A percentile compares a stretch with the other conserved stretches of the same genome.
Evolutionary conservation across 352 stramenopile genomes (phyloP).

Genomic region (Plasmopara muralis): DNA sequence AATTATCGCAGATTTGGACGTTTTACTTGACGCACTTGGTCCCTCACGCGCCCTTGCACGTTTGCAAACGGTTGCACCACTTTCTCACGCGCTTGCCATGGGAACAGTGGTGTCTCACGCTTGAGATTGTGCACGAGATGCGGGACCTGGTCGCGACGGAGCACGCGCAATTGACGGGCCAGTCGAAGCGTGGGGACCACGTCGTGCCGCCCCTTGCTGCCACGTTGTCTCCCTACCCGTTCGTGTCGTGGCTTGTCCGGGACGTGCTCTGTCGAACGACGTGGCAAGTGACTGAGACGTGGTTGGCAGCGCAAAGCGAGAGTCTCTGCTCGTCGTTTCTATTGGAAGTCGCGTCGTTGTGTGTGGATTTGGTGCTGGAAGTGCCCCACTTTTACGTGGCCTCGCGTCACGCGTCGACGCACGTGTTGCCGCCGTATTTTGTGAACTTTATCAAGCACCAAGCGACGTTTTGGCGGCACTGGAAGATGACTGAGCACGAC

Average conservation of each 20-base stretch:
- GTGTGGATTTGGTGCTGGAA: conserved; percentile 68
- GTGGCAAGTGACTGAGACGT: conserved; percentile 70
- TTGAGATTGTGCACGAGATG: conserved; percentile 83
- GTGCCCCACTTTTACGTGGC: conserved; percentile 60
- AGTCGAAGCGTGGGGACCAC: conserved; percentile 12
- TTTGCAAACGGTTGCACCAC: conserved; percentile 79
- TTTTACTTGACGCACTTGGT: conserved; percentile 75
- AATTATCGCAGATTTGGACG: conserved; percentile 73
- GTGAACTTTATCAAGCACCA: conserved; percentile 86
- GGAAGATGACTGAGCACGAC: conserved; percentile 56
- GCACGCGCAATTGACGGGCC: conserved; percentile 41
- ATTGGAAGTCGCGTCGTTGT: conserved; percentile 66
- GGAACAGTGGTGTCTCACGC: conserved; percentile 77
- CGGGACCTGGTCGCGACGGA: conserved; percentile 61
- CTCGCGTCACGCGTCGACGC: conserved; percentile 43
- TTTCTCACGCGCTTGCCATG: conserved; percentile 74
- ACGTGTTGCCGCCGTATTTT: conserved; percentile 76
- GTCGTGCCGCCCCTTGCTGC: conserved; percentile 21
- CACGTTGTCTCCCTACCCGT: conserved; percentile 60
- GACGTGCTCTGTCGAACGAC: conserved; percentile 75
- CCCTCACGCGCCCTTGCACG: conserved; percentile 59
- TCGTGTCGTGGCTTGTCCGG: conserved; percentile 79
- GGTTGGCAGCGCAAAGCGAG: conserved; percentile 52
- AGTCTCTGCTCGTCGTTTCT: conserved; percentile 58
- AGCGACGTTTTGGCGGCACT: conserved; percentile 57